Base-by-base conservation (phyloP, 495 filamentous ascomycete genomes). In the Parathielavia hyrcaniae region DNA sequence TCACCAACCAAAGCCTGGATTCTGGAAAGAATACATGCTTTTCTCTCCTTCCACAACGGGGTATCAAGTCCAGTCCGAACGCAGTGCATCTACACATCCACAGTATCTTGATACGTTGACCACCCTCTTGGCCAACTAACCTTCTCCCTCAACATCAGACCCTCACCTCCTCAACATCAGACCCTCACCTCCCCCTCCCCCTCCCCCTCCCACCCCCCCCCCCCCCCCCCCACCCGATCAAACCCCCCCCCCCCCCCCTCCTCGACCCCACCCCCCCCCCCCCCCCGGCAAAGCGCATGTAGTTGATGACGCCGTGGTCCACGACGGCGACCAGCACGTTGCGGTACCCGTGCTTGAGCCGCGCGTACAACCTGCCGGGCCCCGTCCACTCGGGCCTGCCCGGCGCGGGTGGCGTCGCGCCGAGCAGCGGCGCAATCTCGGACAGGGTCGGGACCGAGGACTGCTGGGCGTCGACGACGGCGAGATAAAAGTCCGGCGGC, bases 231-330 rank as follows among this genome's bases (percentile, higher is more conserved):
- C 26, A 23, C 16, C 6, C 1, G 3, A 64, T 80, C 69, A 52
- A 73, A 76, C 38, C 77, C 52, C 59, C 83, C 78, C 63, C 83
- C 78, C 63, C 81, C 91, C 17, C 95, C 51, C 71, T 71, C 81
- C 71, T 95, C 91, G 46, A 81, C 83, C 23, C 79, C 85, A 71
- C 97, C 96, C 13, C 81, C 86, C 12, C 96, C 13, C 81, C 86
- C 12, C 84, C 84, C 73, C 97, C 91, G 9, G 77, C 83, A 53
- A 96, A 73, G 38, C 87, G 79, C 49, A 96, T 71, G 68, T 89
- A 98, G 66, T 91, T 97, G 34, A 90, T 86, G 32, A 98, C 78
- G 0, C 93, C 93, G 55, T 89, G 79, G 66, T 97, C 93, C 10
- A 96, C 89, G 6, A 97, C 82, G 0, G 91, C 93, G 17, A 98